Conservation (phyloP, 306 rosid species). For the Inga oerstediana region DNA sequence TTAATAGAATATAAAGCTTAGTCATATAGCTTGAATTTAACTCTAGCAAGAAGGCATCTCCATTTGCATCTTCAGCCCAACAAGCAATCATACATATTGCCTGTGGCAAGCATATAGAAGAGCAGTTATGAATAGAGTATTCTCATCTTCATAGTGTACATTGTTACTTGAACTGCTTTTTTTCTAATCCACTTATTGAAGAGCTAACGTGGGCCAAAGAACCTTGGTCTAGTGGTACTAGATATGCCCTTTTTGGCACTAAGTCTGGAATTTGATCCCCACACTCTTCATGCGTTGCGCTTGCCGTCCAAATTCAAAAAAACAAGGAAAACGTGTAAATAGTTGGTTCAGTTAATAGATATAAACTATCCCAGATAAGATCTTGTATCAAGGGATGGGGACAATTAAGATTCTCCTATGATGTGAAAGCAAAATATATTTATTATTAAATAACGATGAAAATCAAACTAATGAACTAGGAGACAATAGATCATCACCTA, state of each 20-base stretch:
- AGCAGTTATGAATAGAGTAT: background rate
- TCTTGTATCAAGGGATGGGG: constrained; percentile 46
- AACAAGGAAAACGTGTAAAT: background rate
- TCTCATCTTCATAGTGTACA: background rate
- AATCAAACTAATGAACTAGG: background rate
- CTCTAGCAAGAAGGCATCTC: background rate
- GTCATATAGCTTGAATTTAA: background rate
- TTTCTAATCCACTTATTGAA: background rate
- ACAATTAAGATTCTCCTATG: constrained; percentile 43
- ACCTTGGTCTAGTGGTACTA: too few relatives aligned
- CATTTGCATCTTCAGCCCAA: background rate
- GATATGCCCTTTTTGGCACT: too few relatives aligned
- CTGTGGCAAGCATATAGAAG: background rate
- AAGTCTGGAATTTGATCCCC: accelerated
- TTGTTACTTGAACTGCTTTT: background rate
- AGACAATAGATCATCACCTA: constrained; percentile 29
- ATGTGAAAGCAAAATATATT: background rate
- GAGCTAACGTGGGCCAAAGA: background rate
- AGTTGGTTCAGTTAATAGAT: background rate
- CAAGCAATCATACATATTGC: background rate
- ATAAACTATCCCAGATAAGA: background rate
- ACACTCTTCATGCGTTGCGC: too few relatives aligned
- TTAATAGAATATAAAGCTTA: too few relatives aligned
- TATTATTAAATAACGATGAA: background rate
- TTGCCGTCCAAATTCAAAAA: too few relatives aligned